These are phyloP conservation scores for Chimonanthus salicifolius DNA, from an alignment of 164 flowering plant species.

Conservation along the genomic window DNA sequence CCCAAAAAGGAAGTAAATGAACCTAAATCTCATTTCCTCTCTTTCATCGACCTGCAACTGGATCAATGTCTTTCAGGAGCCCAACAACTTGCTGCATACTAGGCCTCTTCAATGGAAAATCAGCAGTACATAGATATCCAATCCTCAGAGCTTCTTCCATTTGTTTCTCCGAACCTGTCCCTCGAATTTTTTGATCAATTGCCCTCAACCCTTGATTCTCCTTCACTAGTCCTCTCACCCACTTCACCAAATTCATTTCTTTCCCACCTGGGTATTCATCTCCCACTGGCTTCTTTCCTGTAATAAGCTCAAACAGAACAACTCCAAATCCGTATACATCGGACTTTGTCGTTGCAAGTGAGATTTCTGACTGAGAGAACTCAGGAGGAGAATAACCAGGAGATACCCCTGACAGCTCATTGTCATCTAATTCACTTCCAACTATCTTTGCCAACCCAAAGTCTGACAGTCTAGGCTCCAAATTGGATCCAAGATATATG, in stretches of 20 bases:
- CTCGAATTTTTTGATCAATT: conserved; percentile 65
- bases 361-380: conserved; percentile 27
- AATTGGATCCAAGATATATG: conserved; percentile 55
- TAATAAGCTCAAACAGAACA: conserved; percentile 67
- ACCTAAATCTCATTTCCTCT: conserved; percentile 3
- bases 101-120: conserved; percentile 73
- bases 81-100: conserved; percentile 93
- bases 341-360: conserved; percentile 46
- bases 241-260: conserved; percentile 50
- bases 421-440: conserved; percentile 52
- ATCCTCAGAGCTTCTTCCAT: conserved; percentile 80
- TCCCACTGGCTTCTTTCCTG: conserved; percentile 75
- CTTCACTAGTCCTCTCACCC: conserved; percentile 70
- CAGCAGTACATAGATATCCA: conserved; percentile 87
- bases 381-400: conserved; percentile 71
- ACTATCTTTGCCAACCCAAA: conserved; percentile 69
- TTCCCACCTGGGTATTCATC: conserved; percentile 58
- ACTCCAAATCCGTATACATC: conserved; percentile 85
- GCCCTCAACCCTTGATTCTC: conserved; percentile 45
- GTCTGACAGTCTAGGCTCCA: conserved; percentile 82
- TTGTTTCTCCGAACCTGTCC: conserved; percentile 42
- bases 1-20: background rate
- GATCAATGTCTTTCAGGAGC: conserved; percentile 78
- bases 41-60: conserved; percentile 23
- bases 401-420: conserved; percentile 37